Evolutionary conservation across 257 asterid species (phyloP).

Genomic region (Anisodus tanguticus): DNA sequence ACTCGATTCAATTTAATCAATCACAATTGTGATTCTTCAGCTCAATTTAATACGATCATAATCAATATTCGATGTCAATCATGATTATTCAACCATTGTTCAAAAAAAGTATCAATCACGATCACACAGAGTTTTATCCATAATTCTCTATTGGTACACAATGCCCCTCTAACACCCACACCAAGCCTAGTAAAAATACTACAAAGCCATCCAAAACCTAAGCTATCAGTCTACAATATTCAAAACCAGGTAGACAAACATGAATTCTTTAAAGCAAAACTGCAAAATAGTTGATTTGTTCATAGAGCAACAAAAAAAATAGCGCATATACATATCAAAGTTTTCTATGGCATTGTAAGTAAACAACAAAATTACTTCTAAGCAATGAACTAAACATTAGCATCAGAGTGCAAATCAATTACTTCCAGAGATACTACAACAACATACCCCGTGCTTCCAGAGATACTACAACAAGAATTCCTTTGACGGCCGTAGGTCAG

Average conservation of each 20-base stretch:
- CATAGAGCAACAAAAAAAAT: not conserved
- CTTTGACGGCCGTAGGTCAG: too few relatives aligned
- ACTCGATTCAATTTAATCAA: too few relatives aligned
- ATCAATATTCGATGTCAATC: not conserved
- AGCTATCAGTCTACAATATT: not conserved
- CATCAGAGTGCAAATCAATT: not conserved
- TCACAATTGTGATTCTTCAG: too few relatives aligned
- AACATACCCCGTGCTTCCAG: not conserved
- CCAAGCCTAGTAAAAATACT: not conserved
- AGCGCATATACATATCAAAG: not conserved
- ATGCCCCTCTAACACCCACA: not conserved
- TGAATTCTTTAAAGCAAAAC: too few relatives aligned
- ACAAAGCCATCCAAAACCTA: not conserved
- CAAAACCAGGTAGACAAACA: not conserved
- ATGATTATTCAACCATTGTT: not conserved
- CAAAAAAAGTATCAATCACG: not conserved
- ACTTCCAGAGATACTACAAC: not conserved
- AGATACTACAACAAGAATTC: not conserved
- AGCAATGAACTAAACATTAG: not conserved
- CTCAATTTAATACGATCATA: not conserved
- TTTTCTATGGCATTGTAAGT: not conserved
- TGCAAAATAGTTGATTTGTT: not conserved
- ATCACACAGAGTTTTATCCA: not conserved
- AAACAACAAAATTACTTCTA: not conserved
- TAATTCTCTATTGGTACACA: not conserved